Percentiles rank a stretch among this genome's conserved stretches.
phyloP scores from a whole-genome alignment of 345 rosid species.

The Aurinia saxatilis region DNA sequence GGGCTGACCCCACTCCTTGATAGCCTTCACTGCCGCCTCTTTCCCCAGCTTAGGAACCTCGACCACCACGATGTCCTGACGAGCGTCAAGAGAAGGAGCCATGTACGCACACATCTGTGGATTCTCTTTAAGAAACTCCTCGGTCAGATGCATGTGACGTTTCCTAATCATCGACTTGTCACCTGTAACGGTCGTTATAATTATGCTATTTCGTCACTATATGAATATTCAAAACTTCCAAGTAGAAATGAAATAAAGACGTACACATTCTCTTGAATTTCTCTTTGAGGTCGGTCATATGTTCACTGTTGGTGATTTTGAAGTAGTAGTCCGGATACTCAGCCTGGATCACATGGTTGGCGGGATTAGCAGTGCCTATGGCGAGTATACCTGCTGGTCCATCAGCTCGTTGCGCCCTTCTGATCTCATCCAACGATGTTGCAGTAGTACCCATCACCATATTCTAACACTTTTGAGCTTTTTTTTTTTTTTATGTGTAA shows the following conservation, averaged over 20 bases:
- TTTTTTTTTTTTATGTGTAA: background rate
- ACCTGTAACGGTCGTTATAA: conserved; percentile 36
- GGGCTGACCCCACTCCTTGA: conserved; percentile 83
- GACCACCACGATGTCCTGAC: conserved; percentile 76
- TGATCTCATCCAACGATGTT: conserved; percentile 39
- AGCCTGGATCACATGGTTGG: conserved; percentile 42
- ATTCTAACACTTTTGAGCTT: background rate
- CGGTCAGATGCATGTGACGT: conserved; percentile 61
- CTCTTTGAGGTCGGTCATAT: conserved; percentile 65
- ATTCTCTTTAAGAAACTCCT: conserved; percentile 58
- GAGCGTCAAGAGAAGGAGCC: conserved; percentile 64
- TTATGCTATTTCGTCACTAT: background rate
- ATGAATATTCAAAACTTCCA: background rate
- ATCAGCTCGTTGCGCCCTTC: conserved; percentile 51
- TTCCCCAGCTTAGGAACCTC: conserved; percentile 77
- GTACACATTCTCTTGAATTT: conserved; percentile 71
- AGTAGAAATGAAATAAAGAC: background rate
- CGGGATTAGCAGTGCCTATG: conserved; percentile 64
- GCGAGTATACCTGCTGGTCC: conserved; percentile 57
- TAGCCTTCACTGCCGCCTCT: conserved; percentile 69
- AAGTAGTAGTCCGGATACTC: conserved; percentile 67
- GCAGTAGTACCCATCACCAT: conserved; percentile 24
- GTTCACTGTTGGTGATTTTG: conserved; percentile 62
- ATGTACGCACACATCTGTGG: conserved; percentile 52
- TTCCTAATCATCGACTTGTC: conserved; percentile 62